A percentile compares a stretch with the other conserved stretches of the same genome.
Evolutionary conservation across 805 yeast species (phyloP).

Genomic region (Millerago galiae): DNA sequence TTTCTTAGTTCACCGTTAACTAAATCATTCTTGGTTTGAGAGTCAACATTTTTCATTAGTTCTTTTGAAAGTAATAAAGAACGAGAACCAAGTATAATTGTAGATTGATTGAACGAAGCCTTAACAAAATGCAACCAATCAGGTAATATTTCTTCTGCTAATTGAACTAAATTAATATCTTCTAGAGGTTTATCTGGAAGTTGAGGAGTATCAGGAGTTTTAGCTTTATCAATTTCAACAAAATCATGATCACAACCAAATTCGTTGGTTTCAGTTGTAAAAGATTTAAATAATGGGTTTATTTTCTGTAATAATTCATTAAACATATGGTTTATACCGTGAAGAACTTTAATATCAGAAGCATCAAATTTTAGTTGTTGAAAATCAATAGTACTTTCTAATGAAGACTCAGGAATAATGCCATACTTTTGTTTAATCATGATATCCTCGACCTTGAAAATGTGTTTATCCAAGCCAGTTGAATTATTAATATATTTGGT

Average conservation of each 20-base stretch:
- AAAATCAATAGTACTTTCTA: conserved; percentile 3
- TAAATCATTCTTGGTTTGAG: conserved; percentile 33
- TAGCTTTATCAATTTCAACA: not conserved
- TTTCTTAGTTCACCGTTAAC: conserved; percentile 33
- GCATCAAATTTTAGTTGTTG: conserved; percentile 21
- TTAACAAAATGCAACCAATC: conserved; percentile 14
- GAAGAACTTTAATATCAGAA: conserved; percentile 23
- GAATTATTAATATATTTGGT: conserved; percentile 16
- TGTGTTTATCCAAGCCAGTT: conserved; percentile 5
- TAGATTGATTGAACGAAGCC: conserved; percentile 13
- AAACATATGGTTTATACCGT: conserved; percentile 24
- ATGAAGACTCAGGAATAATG: conserved; percentile 11
- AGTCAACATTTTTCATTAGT: conserved; percentile 25
- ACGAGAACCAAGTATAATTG: conserved; percentile 32
- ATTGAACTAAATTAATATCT: conserved; percentile 3
- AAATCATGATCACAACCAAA: not conserved
- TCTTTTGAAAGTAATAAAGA: conserved; percentile 38
- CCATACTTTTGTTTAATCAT: conserved; percentile 10
- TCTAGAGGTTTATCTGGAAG: not conserved
- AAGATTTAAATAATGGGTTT: conserved; percentile 5
- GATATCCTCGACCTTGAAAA: conserved; percentile 12
- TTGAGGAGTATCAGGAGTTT: no score
- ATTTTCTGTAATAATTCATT: conserved; percentile 14
- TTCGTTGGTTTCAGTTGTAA: conserved; percentile 2
- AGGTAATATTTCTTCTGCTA: conserved; percentile 19